Evolutionary conservation across 352 stramenopile genomes (phyloP), one percentile per base, ranked within the genome.

Genomic region (Plasmopara halstedii): DNA sequence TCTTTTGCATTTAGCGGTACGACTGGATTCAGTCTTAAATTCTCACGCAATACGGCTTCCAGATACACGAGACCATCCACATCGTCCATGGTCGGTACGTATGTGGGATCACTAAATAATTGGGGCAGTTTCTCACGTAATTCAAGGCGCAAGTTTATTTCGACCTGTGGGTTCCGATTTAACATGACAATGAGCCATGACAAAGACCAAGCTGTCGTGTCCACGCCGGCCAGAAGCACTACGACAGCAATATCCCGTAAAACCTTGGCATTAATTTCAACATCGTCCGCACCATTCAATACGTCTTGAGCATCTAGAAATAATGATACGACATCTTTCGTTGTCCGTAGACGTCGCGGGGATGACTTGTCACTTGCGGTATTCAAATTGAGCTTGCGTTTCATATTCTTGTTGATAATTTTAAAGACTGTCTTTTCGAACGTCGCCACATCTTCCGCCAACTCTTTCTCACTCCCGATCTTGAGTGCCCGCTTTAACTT

Each of bases 101-200:
- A 63, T 10, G 48, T 54, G 7, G 42, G 35, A 46, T 53, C 60
- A 20, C 40, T 66, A 29, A 63, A 68, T 15, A 63, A 34, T 25
- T 37, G 46, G 3, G 53, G 70, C 13, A 76, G 56, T 34, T 70
- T 76, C 29, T 59, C 48, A 4, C 50, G 23, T 6, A 88, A 50
- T 37, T 90, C 79, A 8, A 67, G 53, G 0, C 67, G 55, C 18
- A 88, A 53, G 21, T 70, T 70, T 0, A 53, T 48, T 34, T 64
- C 44, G 1, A 85, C 62, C 14, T 78, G 42, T 10, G 80, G 82
- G 49, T 92, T 61, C 11, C 64, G 69, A 39, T 68, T 66, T 4
- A 95, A 52, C 46, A 72, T 68, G 42, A 83, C 74, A 19, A 93
- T 62, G 6, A 85, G 50, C 84, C 84, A 95, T 22, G 56, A 68